A percentile compares a stretch with the other conserved stretches of the same genome.
phyloP scores from a whole-genome alignment of 371 early-diverging fungal genomes.

The Mortierella sp. region DNA sequence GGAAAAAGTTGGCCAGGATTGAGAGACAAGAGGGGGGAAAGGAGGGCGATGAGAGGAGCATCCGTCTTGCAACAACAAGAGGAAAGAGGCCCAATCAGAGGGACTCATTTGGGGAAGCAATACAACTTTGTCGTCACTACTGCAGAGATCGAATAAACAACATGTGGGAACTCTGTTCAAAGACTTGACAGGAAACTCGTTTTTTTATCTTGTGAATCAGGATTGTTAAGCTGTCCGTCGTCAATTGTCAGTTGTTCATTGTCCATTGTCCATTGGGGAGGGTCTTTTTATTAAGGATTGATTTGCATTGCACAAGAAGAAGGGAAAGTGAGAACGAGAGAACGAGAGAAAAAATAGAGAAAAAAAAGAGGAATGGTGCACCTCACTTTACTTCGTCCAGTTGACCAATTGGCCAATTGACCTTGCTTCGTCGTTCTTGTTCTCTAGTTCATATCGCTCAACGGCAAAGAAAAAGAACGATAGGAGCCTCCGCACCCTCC shows the following conservation, averaged over 20 bases:
- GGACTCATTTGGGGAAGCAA: background rate
- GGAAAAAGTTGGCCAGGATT: background rate
- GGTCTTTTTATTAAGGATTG: too few species aligned
- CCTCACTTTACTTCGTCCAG: too few species aligned
- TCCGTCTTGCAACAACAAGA: background rate
- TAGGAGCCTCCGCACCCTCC: too few species aligned
- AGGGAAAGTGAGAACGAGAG: too few species aligned
- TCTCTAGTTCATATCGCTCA: too few species aligned
- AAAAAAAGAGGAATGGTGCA: too few species aligned
- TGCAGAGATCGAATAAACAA: background rate
- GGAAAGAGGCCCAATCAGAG: background rate
- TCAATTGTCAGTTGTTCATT: background rate
- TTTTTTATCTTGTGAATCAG: background rate
- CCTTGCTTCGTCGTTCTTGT: too few species aligned
- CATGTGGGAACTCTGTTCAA: background rate
- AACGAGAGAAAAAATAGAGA: too few species aligned
- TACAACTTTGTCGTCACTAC: conserved; percentile 7
- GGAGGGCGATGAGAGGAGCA: background rate
- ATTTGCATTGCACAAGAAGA: too few species aligned
- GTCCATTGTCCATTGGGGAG: too few species aligned
- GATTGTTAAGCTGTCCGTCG: background rate
- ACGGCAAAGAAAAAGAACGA: too few species aligned
- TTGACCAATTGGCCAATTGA: too few species aligned
- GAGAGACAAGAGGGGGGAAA: background rate
- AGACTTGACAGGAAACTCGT: background rate